A percentile compares a stretch with the other conserved stretches of the same genome.
These are phyloP conservation scores for Umbelopsis isabellina DNA, from an alignment of 192 early-diverging fungal species.

Conservation along the genomic window DNA sequence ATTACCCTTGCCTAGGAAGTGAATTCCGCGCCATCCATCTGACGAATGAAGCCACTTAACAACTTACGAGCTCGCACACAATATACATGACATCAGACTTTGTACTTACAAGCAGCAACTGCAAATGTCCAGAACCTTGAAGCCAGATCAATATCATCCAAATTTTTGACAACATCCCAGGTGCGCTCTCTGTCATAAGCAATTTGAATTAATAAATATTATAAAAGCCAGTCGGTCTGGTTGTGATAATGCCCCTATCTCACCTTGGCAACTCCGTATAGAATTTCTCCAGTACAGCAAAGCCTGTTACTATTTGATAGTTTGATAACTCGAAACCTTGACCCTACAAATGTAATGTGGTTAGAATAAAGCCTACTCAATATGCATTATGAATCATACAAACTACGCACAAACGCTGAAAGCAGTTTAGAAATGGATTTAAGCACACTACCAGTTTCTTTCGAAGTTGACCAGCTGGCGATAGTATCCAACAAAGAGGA, in stretches of 20 bases:
- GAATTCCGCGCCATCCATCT: constrained; percentile 70
- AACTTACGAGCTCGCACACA: background rate
- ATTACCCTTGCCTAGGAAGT: constrained; percentile 74
- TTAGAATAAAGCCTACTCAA: background rate
- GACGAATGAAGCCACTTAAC: background rate
- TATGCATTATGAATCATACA: background rate
- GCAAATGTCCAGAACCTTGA: constrained; percentile 50
- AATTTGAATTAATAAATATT: background rate
- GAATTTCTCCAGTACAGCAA: constrained; percentile 68
- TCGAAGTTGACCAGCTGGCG: constrained; percentile 26
- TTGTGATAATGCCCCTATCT: background rate
- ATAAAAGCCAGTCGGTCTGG: background rate
- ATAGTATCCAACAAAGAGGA: constrained; percentile 21
- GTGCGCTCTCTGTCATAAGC: constrained; percentile 31
- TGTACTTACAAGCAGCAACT: constrained; percentile 37
- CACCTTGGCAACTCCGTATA: constrained; percentile 47
- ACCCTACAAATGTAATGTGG: constrained; percentile 39
- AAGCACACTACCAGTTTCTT: constrained; percentile 33
- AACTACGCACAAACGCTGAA: constrained; percentile 35
- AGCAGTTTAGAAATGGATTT: constrained; percentile 33
- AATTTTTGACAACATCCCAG: constrained; percentile 40
- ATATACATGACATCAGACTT: constrained; percentile 17
- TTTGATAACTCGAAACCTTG: constrained; percentile 75
- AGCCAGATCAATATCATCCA: constrained; percentile 36
- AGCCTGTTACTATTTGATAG: constrained; percentile 63